Evolutionary conservation across 2,329 filamentous ascomycete genomes (phyloP).

Genomic region (Pestalotiopsis sp.): DNA sequence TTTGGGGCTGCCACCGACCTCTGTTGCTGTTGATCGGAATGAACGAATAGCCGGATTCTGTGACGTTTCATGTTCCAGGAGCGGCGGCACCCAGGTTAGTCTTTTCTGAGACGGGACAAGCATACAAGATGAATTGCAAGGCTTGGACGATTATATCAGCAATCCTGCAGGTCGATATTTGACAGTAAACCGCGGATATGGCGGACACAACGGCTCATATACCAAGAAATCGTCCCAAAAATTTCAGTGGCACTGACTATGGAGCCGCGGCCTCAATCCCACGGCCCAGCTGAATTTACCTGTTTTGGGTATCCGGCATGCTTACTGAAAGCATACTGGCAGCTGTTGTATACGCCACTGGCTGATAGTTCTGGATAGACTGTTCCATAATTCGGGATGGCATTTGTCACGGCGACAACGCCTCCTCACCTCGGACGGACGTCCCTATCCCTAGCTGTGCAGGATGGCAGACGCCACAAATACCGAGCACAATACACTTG

Average conservation of each 20-base stretch:
- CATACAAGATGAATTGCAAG: conserved; percentile 20
- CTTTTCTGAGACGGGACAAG: conserved; percentile 22
- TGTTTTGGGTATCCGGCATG: not conserved
- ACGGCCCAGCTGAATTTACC: not conserved
- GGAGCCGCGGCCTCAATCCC: not conserved
- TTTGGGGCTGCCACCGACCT: not conserved
- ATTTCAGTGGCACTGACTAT: not conserved
- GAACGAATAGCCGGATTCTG: conserved; percentile 26
- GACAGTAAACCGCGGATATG: not conserved
- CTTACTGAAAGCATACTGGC: not conserved
- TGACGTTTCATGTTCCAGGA: conserved; percentile 28
- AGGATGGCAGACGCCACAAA: not conserved
- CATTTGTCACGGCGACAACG: not conserved
- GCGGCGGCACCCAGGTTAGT: conserved; percentile 20
- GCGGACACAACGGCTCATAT: not conserved
- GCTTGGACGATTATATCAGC: not conserved
- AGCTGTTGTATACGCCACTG: not conserved
- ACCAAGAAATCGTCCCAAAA: not conserved
- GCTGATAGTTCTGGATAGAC: not conserved
- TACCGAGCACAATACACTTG: not conserved
- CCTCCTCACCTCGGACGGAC: not conserved
- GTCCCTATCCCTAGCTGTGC: not conserved
- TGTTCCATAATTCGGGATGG: not conserved
- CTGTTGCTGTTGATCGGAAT: conserved; percentile 25
- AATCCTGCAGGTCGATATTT: not conserved